phyloP scores from a whole-genome alignment of 2,329 filamentous ascomycete genomes.

The Fusarium ramigenum region DNA sequence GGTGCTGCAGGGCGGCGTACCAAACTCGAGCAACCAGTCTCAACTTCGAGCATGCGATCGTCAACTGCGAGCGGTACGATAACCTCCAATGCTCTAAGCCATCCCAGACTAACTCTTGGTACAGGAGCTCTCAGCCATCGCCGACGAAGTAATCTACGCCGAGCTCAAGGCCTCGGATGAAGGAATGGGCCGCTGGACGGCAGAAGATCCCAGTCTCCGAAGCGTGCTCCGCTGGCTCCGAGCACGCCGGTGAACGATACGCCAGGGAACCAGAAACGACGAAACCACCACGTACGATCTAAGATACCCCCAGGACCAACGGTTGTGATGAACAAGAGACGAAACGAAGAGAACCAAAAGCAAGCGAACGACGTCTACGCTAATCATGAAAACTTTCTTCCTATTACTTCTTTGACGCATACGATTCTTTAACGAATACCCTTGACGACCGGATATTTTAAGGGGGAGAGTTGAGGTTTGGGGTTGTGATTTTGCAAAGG shows the following conservation, averaged over 20 bases:
- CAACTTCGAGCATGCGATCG: constrained; percentile 64
- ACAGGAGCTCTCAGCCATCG: constrained; percentile 65
- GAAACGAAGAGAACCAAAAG: constrained; percentile 18
- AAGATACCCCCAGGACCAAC: constrained; percentile 20
- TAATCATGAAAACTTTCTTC: constrained; percentile 23
- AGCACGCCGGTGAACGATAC: constrained; percentile 39
- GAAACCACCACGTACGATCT: constrained; percentile 21
- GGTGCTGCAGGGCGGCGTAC: constrained; percentile 62
- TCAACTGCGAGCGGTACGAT: constrained; percentile 65
- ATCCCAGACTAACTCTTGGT: neutral
- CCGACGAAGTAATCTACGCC: constrained; percentile 67
- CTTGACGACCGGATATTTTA: constrained; percentile 28
- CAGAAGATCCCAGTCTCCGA: constrained; percentile 68
- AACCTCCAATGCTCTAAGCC: neutral
- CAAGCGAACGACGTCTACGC: constrained; percentile 18
- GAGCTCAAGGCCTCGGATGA: constrained; percentile 64
- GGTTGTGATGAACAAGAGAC: constrained; percentile 27
- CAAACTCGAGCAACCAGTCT: constrained; percentile 57
- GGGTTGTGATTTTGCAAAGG: constrained; percentile 21
- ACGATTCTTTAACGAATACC: constrained; percentile 38
- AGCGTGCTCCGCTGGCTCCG: constrained; percentile 68
- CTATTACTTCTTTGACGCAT: constrained; percentile 27
- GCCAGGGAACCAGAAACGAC: constrained; percentile 13
- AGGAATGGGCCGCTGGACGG: constrained; percentile 68
- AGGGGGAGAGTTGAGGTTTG: constrained; percentile 9